These are phyloP conservation scores for Aphanomyces cochlioides DNA, from an alignment of 352 stramenopile genomes.

Conservation along the genomic window DNA sequence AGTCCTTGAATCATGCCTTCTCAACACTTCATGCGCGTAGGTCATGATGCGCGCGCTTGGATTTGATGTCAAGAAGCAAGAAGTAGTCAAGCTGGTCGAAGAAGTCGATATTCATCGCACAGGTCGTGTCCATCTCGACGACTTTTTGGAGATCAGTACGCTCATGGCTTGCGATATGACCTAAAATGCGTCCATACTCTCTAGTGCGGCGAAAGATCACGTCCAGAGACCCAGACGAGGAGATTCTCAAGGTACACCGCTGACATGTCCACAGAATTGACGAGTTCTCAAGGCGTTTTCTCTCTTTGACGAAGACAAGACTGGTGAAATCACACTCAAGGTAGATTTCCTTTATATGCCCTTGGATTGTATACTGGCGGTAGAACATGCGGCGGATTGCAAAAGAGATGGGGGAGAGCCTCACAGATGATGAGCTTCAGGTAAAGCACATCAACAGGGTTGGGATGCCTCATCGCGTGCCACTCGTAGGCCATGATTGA, in stretches of 20 bases:
- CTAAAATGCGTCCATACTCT: neutral
- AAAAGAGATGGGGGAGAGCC: constrained; percentile 90
- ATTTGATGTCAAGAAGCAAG: constrained; percentile 87
- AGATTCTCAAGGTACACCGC: constrained; percentile 75
- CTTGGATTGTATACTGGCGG: neutral
- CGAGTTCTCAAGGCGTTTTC: constrained; percentile 66
- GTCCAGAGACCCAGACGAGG: constrained; percentile 86
- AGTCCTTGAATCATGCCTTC: neutral
- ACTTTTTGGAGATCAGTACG: constrained; percentile 91
- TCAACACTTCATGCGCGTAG: constrained; percentile 24
- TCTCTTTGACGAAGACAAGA: constrained; percentile 92
- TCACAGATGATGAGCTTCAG: constrained; percentile 88
- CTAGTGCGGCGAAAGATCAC: constrained; percentile 77
- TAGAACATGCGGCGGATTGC: constrained; percentile 91
- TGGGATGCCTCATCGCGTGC: no score
- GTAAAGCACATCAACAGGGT: constrained; percentile 28
- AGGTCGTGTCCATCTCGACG: constrained; percentile 82
- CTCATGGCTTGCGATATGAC: neutral
- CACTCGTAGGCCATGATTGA: constrained; percentile 89
- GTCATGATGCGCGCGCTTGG: constrained; percentile 90
- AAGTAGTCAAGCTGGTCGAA: constrained; percentile 86
- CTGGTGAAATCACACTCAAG: constrained; percentile 81
- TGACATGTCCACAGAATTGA: constrained; percentile 10
- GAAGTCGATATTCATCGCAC: constrained; percentile 84
- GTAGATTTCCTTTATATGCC: constrained; percentile 35